Conservation (phyloP, 192 early-diverging fungal species). For the Coemansia reversa region DNA sequence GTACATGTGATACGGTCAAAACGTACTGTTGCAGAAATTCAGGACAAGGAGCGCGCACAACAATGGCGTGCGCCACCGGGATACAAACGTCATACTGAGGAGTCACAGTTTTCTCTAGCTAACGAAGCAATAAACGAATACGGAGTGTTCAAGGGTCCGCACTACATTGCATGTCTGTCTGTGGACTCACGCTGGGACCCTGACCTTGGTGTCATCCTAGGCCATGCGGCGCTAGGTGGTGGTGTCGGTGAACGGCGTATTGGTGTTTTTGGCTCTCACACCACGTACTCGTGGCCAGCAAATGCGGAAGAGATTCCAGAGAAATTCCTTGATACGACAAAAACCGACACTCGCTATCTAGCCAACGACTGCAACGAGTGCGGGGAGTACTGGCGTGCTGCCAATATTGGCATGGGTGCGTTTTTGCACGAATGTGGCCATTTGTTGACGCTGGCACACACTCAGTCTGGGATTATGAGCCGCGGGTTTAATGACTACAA, state of each 20-base stretch:
- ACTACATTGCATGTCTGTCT: conserved; percentile 59
- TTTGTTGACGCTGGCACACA: conserved; percentile 59
- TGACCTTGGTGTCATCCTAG: conserved; percentile 50
- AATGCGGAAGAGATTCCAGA: conserved; percentile 60
- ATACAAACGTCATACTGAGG: conserved; percentile 33
- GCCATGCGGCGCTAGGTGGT: conserved; percentile 68
- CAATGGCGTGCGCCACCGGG: conserved; percentile 54
- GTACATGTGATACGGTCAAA: conserved; percentile 57
- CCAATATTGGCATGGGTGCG: conserved; percentile 70
- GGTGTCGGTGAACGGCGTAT: conserved; percentile 53
- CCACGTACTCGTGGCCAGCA: conserved; percentile 63
- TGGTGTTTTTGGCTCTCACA: conserved; percentile 71
- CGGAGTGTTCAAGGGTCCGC: conserved; percentile 37
- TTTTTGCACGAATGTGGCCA: conserved; percentile 76
- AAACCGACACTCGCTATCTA: conserved; percentile 56
- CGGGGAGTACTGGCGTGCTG: conserved; percentile 61
- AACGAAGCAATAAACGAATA: conserved; percentile 57
- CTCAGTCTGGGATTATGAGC: conserved; percentile 60
- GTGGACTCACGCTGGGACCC: conserved; percentile 63
- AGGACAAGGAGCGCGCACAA: conserved; percentile 60
- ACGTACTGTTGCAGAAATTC: conserved; percentile 56
- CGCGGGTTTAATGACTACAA: conserved; percentile 68
- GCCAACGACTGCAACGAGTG: conserved; percentile 64
- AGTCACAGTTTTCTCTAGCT: conserved; percentile 55
- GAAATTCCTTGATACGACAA: conserved; percentile 59